Conservation (phyloP, 305 asterid genomes). For the Caryopteris hybrid region DNA sequence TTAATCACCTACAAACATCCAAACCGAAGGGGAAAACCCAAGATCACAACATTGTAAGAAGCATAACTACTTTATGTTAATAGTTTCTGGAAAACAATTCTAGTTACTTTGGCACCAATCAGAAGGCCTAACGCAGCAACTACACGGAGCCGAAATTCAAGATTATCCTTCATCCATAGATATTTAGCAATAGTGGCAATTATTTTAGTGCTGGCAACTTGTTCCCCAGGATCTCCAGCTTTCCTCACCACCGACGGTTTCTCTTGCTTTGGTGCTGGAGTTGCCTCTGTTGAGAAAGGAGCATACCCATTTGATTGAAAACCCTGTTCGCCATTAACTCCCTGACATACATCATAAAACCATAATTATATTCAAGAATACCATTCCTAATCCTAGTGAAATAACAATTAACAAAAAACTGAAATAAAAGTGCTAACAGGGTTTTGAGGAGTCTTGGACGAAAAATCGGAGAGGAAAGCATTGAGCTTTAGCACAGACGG, state of each 20-base stretch:
- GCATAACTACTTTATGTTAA: not conserved
- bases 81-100: not conserved
- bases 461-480: conserved; percentile 62
- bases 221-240: conserved; percentile 35
- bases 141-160: conserved; percentile 73
- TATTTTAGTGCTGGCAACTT: conserved; percentile 53
- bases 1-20: conserved; percentile 67
- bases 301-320: conserved; percentile 47
- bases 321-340: conserved; percentile 34
- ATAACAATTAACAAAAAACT: not conserved
- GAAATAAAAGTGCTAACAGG: conserved; percentile 33
- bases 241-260: conserved; percentile 27
- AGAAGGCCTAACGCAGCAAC: conserved; percentile 77
- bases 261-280: conserved; percentile 40
- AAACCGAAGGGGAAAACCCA: conserved; percentile 4
- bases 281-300: conserved; percentile 58
- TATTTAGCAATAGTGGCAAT: conserved; percentile 66
- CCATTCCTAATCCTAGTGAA: not conserved
- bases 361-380: not conserved
- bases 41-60: not conserved
- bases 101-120: conserved; percentile 82
- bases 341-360: conserved; percentile 5
- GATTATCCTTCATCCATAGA: conserved; percentile 91
- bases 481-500: conserved; percentile 40
- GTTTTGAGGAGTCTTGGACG: conserved; percentile 47